Evolutionary conservation across 208 protist genomes (phyloP), one percentile per base, ranked within the genome.

Genomic region (Trichomonas gallinae): DNA sequence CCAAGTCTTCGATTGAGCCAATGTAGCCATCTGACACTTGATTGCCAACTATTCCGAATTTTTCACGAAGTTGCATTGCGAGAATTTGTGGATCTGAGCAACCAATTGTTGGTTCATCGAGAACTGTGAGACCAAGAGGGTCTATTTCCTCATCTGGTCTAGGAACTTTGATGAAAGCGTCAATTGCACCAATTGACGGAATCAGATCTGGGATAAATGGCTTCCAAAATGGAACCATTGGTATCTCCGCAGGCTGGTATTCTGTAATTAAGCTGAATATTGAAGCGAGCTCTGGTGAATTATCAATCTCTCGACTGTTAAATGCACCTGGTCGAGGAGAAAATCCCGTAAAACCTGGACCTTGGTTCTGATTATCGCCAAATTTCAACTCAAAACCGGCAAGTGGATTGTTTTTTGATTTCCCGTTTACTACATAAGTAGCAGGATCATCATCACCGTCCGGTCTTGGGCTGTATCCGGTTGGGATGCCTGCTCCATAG

Each of bases 141-240:
- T 89, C 83, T 44, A 48, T 10, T 48, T 89, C 38, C 31, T n/a
- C 34, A 48, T 89, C 83, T 89, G 83, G 83, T 31, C 83, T 3
- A 44, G 83, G 83, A 17, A 89, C 83, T 89, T 89, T 89, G 40
- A 89, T 89, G 42, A 89, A 89, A 31, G 83, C 83, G 42, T 89
- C 83, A 48, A 89, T 89, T 17, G 40, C 40, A 40, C 83, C 83
- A 48, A 89, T 89, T 8, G 83, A 44, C 21, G 83, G 83, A 44
- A 89, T n/a, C 31, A 89, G 48, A n/a, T 89, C 83, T 46, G 83
- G 83, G 10, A 89, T 48, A 46, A 89, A 89, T n/a, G 83, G 83
- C 36, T 89, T 89, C 34, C 34, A 89, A 89, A 44, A 40, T 44
- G 83, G 17, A 31, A 40, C 17, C 17, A 89, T 89, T 48, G 23